A percentile compares a stretch with the other conserved stretches of the same genome.
Conservation (phyloP, 192 early-diverging fungal genomes). For the Gigaspora rosea region DNA sequence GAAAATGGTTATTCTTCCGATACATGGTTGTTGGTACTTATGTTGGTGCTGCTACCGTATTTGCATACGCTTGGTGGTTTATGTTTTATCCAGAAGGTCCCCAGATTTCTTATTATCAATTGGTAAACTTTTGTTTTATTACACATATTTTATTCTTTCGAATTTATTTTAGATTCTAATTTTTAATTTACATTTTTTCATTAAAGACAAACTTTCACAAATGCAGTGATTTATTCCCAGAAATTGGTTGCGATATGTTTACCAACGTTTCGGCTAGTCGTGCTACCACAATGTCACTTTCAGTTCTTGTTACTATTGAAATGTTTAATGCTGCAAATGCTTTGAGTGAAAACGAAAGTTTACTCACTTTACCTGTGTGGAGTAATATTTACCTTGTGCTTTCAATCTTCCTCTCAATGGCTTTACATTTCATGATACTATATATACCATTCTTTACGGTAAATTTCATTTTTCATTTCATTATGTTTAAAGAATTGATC, state of each 20-base stretch:
- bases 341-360: slow-evolving; percentile 92
- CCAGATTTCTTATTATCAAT: slow-evolving; percentile 82
- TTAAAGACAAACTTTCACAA: slow-evolving; percentile 87
- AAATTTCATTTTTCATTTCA: slow-evolving; percentile 31
- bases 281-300: slow-evolving; percentile 95
- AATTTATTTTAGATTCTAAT: background rate
- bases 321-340: slow-evolving; percentile 99
- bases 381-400: slow-evolving; percentile 85
- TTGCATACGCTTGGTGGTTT: slow-evolving; percentile 99
- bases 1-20: slow-evolving; percentile 92
- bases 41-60: slow-evolving; percentile 91
- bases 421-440: slow-evolving; percentile 92
- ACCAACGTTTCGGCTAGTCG: slow-evolving; percentile 71
- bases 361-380: slow-evolving; percentile 91
- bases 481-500: slow-evolving; percentile 2
- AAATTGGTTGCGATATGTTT: slow-evolving; percentile 94
- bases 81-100: slow-evolving; percentile 91
- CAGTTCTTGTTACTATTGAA: slow-evolving; percentile 95
- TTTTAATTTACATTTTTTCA: slow-evolving; percentile 7
- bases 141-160: too few species aligned
- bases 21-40: slow-evolving; percentile 92
- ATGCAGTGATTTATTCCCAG: slow-evolving; percentile 83
- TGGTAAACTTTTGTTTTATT: slow-evolving; percentile 53
- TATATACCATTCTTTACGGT: slow-evolving; percentile 95
- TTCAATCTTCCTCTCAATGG: slow-evolving; percentile 86